Evolutionary conservation across 2,329 filamentous ascomycete genomes (phyloP).

Genomic region (Neurospora crassa): DNA sequence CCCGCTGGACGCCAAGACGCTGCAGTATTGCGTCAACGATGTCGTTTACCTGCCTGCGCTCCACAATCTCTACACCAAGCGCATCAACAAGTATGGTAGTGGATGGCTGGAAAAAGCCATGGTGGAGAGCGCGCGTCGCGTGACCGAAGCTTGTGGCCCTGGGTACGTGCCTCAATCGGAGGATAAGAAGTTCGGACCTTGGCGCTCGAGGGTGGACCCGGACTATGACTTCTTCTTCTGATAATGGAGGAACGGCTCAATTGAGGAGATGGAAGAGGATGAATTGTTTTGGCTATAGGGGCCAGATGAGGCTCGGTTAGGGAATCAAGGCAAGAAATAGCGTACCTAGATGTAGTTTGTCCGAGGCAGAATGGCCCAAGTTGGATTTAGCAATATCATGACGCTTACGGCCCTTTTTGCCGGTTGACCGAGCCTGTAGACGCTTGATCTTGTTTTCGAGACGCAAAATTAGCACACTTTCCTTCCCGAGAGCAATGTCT

Average conservation of each 20-base stretch:
- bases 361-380: no score
- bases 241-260: neutral
- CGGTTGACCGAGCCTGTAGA: no score
- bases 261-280: neutral
- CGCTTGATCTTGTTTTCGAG: no score
- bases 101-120: neutral
- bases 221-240: neutral
- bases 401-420: no score
- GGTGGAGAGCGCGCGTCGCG: neutral
- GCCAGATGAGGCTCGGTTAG: no score
- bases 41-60: conserved; percentile 10
- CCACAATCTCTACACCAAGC: neutral
- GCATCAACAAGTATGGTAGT: neutral
- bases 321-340: no score
- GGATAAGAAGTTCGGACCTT: neutral
- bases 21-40: conserved; percentile 12
- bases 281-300: no score
- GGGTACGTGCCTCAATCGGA: neutral
- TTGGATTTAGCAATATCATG: no score
- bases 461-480: no score
- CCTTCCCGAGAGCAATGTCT: no score
- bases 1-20: conserved; percentile 5
- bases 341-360: no score
- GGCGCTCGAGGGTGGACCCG: neutral
- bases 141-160: neutral